These are phyloP conservation scores for Physcomitrellopsis africana DNA, from an alignment of 225 moss, liverwort and hornwort species.

Conservation along the genomic window DNA sequence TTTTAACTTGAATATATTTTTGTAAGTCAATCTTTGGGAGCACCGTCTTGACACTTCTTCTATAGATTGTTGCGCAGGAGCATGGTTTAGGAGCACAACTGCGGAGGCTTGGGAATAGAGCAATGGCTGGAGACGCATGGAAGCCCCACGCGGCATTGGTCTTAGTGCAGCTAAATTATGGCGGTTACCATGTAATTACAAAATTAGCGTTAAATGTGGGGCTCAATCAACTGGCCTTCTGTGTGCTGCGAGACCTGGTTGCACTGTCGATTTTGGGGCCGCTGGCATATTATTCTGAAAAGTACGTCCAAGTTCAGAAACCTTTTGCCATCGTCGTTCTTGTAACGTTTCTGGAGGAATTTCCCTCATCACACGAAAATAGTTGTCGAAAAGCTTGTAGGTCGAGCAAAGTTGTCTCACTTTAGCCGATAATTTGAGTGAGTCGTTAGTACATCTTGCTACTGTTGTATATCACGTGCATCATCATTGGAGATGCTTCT, in stretches of 20 bases:
- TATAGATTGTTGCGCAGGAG: slow-evolving; percentile 29
- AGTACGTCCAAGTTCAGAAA: slow-evolving; percentile 53
- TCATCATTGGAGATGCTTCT: slow-evolving; percentile 15
- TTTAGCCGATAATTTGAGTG: slow-evolving; percentile 23
- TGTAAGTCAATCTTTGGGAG: slow-evolving; percentile 11
- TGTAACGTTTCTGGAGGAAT: background rate
- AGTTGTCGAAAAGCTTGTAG: slow-evolving; percentile 11
- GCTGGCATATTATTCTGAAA: slow-evolving; percentile 77
- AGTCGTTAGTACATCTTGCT: background rate
- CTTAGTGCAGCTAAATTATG: slow-evolving; percentile 78
- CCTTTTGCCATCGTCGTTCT: slow-evolving; percentile 18
- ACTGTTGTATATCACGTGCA: background rate
- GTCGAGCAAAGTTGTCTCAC: slow-evolving; percentile 3
- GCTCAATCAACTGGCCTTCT: slow-evolving; percentile 79
- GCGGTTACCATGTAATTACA: slow-evolving; percentile 89
- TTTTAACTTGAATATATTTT: background rate
- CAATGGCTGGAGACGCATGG: slow-evolving; percentile 73
- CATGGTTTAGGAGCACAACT: slow-evolving; percentile 37
- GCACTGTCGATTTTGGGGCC: slow-evolving; percentile 77
- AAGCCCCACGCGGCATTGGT: slow-evolving; percentile 77
- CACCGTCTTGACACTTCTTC: slow-evolving; percentile 9
- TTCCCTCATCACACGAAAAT: slow-evolving; percentile 16
- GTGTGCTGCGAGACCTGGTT: slow-evolving; percentile 78
- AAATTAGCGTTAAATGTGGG: slow-evolving; percentile 84
- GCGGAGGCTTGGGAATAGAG: slow-evolving; percentile 9